phyloP scores from a whole-genome alignment of 2,329 filamentous ascomycete genomes.

The Byssochlamys sp. region DNA sequence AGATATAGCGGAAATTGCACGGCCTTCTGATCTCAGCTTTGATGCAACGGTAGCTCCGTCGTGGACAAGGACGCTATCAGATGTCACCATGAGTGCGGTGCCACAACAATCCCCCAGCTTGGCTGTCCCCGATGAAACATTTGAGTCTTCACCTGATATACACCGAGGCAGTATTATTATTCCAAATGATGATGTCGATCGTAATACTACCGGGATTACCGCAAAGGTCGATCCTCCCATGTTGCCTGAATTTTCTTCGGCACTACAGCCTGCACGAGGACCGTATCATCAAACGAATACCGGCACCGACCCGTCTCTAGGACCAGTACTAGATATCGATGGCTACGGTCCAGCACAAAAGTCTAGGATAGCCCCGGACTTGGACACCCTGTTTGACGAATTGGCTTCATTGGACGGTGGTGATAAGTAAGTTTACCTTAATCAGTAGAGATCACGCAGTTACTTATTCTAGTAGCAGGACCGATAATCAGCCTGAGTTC shows the following conservation, averaged over 20 bases:
- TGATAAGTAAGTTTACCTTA: conserved; percentile 30
- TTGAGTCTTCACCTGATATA: conserved; percentile 12
- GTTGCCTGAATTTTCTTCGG: neutral
- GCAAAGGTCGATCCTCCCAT: neutral
- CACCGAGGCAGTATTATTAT: conserved; percentile 9
- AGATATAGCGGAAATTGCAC: conserved; percentile 5
- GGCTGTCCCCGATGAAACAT: conserved; percentile 12
- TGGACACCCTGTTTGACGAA: conserved; percentile 49
- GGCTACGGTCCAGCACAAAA: conserved; percentile 18
- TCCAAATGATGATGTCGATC: neutral
- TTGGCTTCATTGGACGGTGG: conserved; percentile 48
- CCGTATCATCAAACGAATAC: neutral
- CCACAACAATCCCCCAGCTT: conserved; percentile 15
- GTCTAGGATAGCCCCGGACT: conserved; percentile 26
- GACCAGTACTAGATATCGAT: conserved; percentile 17
- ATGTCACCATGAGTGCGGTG: conserved; percentile 16
- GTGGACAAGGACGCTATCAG: conserved; percentile 19
- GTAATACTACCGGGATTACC: neutral
- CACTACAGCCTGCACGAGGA: neutral
- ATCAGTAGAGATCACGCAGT: neutral
- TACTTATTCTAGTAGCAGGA: conserved; percentile 13
- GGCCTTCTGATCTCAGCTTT: conserved; percentile 6
- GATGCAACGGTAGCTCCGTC: conserved; percentile 17
- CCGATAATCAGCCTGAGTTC: conserved; percentile 28
- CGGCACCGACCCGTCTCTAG: neutral